Percentiles rank a stretch among this genome's conserved stretches.
These are phyloP conservation scores for Phyllostachys edulis DNA, from an alignment of 176 grass and related monocot species.

Conservation along the genomic window DNA sequence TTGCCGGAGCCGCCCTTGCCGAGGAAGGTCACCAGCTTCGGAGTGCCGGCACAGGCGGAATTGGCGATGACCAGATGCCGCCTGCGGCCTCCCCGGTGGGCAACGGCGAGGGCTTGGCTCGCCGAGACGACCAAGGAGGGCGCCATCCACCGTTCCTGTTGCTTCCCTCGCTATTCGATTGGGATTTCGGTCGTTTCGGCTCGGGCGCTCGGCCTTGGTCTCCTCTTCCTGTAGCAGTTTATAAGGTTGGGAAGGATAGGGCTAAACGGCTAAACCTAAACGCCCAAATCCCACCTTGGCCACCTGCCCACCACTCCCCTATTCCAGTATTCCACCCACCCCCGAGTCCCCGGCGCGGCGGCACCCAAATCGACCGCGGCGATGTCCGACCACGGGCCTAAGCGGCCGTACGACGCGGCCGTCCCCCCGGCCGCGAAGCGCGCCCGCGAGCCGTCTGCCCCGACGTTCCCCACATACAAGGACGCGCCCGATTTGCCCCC, in stretches of 20 bases:
- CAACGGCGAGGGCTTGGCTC: conserved; percentile 12
- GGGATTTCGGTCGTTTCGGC: neutral
- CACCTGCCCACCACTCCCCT: neutral
- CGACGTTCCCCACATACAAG: conserved; percentile 53
- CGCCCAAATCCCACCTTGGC: neutral
- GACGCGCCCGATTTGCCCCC: conserved; percentile 28
- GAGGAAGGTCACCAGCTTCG: conserved; percentile 87
- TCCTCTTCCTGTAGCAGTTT: neutral
- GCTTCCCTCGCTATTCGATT: neutral
- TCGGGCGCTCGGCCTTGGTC: neutral
- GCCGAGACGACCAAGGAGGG: conserved; percentile 33
- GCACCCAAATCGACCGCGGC: neutral
- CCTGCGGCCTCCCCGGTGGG: conserved; percentile 15
- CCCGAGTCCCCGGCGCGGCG: conserved; percentile 11
- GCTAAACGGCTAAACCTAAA: no score
- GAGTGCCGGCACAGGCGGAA: conserved; percentile 23
- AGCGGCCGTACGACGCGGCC: conserved; percentile 22
- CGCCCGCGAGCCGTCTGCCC: conserved; percentile 9
- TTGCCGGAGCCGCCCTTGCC: conserved; percentile 91
- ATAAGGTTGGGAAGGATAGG: conserved; percentile 7
- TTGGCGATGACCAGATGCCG: conserved; percentile 31
- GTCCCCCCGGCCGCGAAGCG: conserved; percentile 19
- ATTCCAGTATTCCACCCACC: conserved; percentile 1
- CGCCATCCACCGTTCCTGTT: conserved; percentile 1
- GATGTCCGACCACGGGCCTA: conserved; percentile 31